Percentiles rank a stretch among this genome's conserved stretches.
These are phyloP conservation scores for Colletotrichum limetticola DNA, from an alignment of 2,329 filamentous ascomycete genomes.

Conservation along the genomic window DNA sequence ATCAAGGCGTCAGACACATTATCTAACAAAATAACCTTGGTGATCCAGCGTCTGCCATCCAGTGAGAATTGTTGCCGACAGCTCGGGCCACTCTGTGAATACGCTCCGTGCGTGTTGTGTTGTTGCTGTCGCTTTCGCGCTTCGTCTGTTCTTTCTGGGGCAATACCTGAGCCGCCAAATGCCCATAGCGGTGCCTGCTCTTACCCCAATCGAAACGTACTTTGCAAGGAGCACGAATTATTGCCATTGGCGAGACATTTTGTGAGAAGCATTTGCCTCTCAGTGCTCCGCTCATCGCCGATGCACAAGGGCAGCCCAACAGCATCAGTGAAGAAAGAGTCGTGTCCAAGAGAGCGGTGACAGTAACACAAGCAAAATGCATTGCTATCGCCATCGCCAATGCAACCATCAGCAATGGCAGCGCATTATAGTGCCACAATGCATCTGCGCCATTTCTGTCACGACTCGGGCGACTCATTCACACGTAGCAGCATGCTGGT, in stretches of 20 bases:
- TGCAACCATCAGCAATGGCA: constrained; percentile 10
- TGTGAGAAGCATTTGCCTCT: neutral
- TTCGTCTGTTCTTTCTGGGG: neutral
- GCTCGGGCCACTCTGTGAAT: constrained; percentile 5
- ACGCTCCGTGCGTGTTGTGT: neutral
- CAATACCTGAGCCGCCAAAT: constrained; percentile 17
- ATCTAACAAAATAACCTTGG: neutral
- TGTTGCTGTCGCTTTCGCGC: neutral
- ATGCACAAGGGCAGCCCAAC: neutral
- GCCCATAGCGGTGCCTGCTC: constrained; percentile 19
- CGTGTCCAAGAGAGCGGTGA: neutral
- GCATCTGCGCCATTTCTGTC: constrained; percentile 3
- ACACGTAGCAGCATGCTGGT: neutral
- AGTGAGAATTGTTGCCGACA: neutral
- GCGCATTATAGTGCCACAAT: constrained; percentile 17
- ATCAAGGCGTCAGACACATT: too few relatives aligned
- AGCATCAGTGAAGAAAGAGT: neutral
- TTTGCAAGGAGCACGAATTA: neutral
- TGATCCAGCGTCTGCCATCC: constrained; percentile 5
- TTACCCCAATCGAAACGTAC: constrained; percentile 31
- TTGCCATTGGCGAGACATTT: neutral
- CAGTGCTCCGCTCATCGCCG: constrained; percentile 16
- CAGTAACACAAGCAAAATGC: neutral
- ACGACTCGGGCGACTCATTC: neutral
- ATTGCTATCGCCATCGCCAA: constrained; percentile 18